Percentiles rank a stretch among this genome's conserved stretches.
Conservation (phyloP, 2,329 filamentous ascomycete species). For the Leptographium radiaticola region DNA sequence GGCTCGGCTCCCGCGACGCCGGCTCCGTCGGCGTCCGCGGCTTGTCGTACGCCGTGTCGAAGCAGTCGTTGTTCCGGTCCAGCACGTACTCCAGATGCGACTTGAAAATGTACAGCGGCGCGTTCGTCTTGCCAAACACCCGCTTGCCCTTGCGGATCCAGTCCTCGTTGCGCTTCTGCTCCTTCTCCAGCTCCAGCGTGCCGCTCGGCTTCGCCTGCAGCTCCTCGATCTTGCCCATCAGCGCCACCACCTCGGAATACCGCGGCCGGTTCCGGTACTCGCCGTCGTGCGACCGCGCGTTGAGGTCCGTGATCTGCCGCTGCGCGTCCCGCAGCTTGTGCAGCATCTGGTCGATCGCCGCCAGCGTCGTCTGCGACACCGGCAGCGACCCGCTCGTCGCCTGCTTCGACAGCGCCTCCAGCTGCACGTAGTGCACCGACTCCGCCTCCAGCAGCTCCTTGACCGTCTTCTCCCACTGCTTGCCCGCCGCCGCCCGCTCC, state of each 20-base stretch:
- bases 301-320: conserved; percentile 71
- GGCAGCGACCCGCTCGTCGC: conserved; percentile 58
- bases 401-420: conserved; percentile 81
- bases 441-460: conserved; percentile 89
- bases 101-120: conserved; percentile 87
- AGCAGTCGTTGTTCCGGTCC: conserved; percentile 80
- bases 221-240: conserved; percentile 76
- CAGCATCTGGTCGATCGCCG: conserved; percentile 77
- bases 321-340: conserved; percentile 94
- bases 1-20: conserved; percentile 65
- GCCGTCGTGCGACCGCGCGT: conserved; percentile 59
- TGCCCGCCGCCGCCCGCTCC: conserved; percentile 63
- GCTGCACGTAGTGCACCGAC: conserved; percentile 81
- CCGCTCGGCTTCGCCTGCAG: conserved; percentile 87
- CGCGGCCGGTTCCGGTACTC: conserved; percentile 71
- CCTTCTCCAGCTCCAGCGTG: conserved; percentile 83
- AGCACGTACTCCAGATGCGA: conserved; percentile 89
- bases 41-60: conserved; percentile 73
- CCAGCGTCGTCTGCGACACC: conserved; percentile 68
- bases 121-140: conserved; percentile 94
- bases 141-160: conserved; percentile 99
- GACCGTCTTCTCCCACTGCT: conserved; percentile 86
- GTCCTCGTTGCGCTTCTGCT: conserved; percentile 90
- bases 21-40: conserved; percentile 86
- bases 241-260: conserved; percentile 80